Base-by-base conservation (phyloP, 768 basidiomycete genomes). In the Hypholoma fasciculare region DNA sequence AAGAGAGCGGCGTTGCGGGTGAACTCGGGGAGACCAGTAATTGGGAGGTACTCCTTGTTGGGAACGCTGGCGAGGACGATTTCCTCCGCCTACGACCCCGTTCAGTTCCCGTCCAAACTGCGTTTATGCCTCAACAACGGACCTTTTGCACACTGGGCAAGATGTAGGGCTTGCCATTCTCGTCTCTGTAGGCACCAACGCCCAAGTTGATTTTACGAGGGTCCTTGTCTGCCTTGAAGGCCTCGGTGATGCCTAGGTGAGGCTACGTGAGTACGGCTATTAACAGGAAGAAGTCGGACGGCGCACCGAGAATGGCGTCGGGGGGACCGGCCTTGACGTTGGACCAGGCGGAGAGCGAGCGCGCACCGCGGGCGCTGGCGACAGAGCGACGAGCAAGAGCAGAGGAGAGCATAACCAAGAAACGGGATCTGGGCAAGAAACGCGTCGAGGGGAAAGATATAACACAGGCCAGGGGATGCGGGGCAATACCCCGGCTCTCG, bases 11-110 rank as follows among this genome's bases (percentile, higher is more conserved):
- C 94, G 49, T 87, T 86, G 69, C 87, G 83, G 63, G 90, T 94
- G 77, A 97, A 96, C 52, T 87, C 84, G 5, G 87, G 76, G 51
- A 94, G 86, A 67, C 97, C 97, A 55, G 91, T 93, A 71, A 99
- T 99, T 59, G 94, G 92, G 43, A 98, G 85, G 73, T 98, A 98
- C 72, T 98, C 96, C 76, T 98, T 96, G 84, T 96, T 94, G 39
- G 82, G 80, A 56, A 83, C 81, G 58, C 84, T 80, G 47, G 82
- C 74, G 46, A 79, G 77, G 49, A 98, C 70, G 58, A 86, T 71
- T 61, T 88, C 84, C 72, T 96, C 94, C 14, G 93, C 94, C 90
- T 92, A 61, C 36, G 52, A 23, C 52, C 50, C 20, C 11, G 61
- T 52, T 63, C 49, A 63, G 27, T 38, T 57, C 27, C 7, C 49